Base-by-base conservation (phyloP, 2,329 filamentous ascomycete species). In the Stagonosporopsis vannaccii region DNA sequence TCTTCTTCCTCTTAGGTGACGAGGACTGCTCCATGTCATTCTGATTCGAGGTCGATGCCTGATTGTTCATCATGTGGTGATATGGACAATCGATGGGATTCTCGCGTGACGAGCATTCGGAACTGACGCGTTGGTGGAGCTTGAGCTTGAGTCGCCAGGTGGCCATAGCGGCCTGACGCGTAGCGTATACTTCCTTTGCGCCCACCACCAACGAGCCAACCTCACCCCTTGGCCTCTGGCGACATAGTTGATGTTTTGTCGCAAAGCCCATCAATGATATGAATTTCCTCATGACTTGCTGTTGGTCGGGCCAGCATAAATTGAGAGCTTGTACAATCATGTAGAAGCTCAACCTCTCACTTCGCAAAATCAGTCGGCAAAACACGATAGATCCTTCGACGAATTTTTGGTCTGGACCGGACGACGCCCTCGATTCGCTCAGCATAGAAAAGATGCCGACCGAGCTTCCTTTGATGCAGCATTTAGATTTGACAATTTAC, bases 1-100 rank as follows among this genome's bases (percentile, higher is more conserved):
- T 60, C 59, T 73, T 75, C 63, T 75, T 75, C 41, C 72, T 67
- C 60, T 71, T 74, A 15, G 72, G 71, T 37, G 71, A 73, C 28
- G 61, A 61, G 13, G 68, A 66, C 40, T 56, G 43, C 8, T 68
- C 68, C 37, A 65, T 67, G 26, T 68, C 68, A 44, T 60, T 57
- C 26, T 49, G 57, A 20, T 45, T 51, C 33, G 57, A 33, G n/a
- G 60, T 48, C 46, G 61, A 66, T 15, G 54, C 50, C 35, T 63
- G 58, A 30, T 66, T 57, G 62, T 64, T 67, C 70, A 74, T 73
- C 44, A 56, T 58, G 61, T 57, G 51, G 42, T 52, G 60, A 28
- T 35, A 25, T 35, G 40, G 46, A 32, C 36, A 49, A 45, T 36
- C 44, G 63, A 53, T 59, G 62, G 17, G 23, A 43, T 33, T n/a